phyloP scores from a whole-genome alignment of 2,329 filamentous ascomycete genomes.

The Emergomyces africanus region DNA sequence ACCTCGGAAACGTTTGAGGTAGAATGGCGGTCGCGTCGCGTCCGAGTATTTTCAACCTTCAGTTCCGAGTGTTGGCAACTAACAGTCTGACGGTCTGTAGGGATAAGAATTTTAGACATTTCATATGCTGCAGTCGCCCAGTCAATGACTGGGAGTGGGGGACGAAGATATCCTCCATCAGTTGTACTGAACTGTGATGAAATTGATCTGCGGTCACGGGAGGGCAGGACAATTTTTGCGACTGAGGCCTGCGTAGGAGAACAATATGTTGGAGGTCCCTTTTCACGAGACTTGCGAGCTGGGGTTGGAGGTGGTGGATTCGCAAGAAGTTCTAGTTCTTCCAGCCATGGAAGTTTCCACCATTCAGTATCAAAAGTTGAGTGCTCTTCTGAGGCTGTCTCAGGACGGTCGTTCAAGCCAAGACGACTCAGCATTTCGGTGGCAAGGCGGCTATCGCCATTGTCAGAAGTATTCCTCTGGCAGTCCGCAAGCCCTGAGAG shows the following conservation, averaged over 20 bases:
- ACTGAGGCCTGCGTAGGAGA: slow-evolving; percentile 80
- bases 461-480: slow-evolving; percentile 15
- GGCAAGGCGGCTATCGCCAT: slow-evolving; percentile 35
- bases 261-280: slow-evolving; percentile 57
- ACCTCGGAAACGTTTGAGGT: slow-evolving; percentile 27
- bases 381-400: slow-evolving; percentile 11
- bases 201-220: slow-evolving; percentile 39
- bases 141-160: slow-evolving; percentile 66
- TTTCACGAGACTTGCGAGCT: slow-evolving; percentile 44
- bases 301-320: slow-evolving; percentile 38
- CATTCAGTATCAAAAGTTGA: slow-evolving; percentile 52
- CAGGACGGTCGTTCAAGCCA: slow-evolving; percentile 12
- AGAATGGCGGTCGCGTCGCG: slow-evolving; percentile 52
- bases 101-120: slow-evolving; percentile 70
- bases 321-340: slow-evolving; percentile 53
- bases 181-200: slow-evolving; percentile 34
- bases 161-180: slow-evolving; percentile 36
- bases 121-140: slow-evolving; percentile 80
- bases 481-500: slow-evolving; percentile 62
- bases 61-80: slow-evolving; percentile 72
- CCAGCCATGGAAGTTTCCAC: slow-evolving; percentile 56
- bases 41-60: slow-evolving; percentile 52
- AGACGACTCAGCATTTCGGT: slow-evolving; percentile 44
- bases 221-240: slow-evolving; percentile 60
- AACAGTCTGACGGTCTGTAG: slow-evolving; percentile 56